Base-by-base conservation (phyloP, 331 rosid species). In the Acacia pycnantha region DNA sequence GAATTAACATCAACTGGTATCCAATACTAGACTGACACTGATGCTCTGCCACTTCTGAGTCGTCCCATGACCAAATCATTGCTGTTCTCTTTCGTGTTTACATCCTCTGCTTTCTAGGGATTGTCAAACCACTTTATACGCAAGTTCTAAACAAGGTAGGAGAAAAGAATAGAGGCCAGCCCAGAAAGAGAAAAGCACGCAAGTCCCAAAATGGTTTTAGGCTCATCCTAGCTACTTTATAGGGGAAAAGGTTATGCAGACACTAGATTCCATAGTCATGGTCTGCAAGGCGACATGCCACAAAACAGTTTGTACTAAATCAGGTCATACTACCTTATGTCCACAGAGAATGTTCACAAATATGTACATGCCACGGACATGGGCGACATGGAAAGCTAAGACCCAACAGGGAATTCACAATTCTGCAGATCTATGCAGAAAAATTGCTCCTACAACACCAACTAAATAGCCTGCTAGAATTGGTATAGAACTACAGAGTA, bases 31-130 rank as follows among this genome's bases (percentile, higher is more conserved):
- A 61, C 74, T 72, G 76, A 72, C 79, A 37, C 5, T 0, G 19
- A 65, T 40, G 61, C 82, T 64, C 78, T 77, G 79, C 64, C 78
- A 56, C 85, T 71, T 76, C 50, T 15, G 31, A 83, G 79, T 31
- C 73, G 66, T 51, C 70, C 58, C 53, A 37, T 53, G 82, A 79
- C 82, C 47, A 48, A 50, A 68, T 44, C 41, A 37, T 16, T 51
- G 53, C 22, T 33, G 44, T 67, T 31, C 44, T 65, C 41, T 14
- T 15, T 13, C 13, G n/a, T 7, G 70, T 64, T 64, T 31, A 64
- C 43, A 31, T 29, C n/a, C 41, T 64, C 43, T 64, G 70, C 43
- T 64, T 66, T 35, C 13, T 6, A 8, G 11, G 70, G 44, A 33
- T 15, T 65, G 71, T 33, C 14, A 35, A 65, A 1, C 44, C 44